Percentiles rank a stretch among this genome's conserved stretches.
These are phyloP conservation scores for Arabidopsis hybrid DNA, from an alignment of 441 rosid species.

Conservation along the genomic window DNA sequence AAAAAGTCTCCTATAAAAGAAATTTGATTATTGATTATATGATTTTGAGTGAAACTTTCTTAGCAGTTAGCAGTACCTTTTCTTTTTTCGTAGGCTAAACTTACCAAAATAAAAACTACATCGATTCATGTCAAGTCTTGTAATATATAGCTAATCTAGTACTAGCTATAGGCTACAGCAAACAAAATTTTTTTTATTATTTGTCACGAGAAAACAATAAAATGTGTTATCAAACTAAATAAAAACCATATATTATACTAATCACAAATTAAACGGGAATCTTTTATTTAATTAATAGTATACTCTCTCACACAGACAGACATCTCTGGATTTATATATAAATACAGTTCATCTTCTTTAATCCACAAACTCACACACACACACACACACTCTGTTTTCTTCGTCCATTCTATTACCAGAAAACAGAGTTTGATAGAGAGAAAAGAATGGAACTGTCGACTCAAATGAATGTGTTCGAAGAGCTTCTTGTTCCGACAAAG, in stretches of 20 bases:
- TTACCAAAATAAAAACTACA: slow-evolving; percentile 8
- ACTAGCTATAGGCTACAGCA: slow-evolving; percentile 25
- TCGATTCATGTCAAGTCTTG: slow-evolving; percentile 34
- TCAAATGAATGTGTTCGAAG: slow-evolving; percentile 46
- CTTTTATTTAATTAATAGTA: slow-evolving; percentile 21
- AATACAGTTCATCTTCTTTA: slow-evolving; percentile 42
- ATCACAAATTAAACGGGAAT: slow-evolving; percentile 18
- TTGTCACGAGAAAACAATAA: slow-evolving; percentile 44
- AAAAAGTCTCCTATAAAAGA: neutral
- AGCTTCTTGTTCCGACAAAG: slow-evolving; percentile 58
- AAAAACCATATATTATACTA: slow-evolving; percentile 11
- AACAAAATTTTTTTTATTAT: slow-evolving; percentile 29
- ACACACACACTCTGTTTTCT: slow-evolving; percentile 24
- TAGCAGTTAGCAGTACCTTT: neutral
- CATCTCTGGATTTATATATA: slow-evolving; percentile 40
- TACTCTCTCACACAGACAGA: slow-evolving; percentile 4
- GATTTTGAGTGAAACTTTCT: slow-evolving; percentile 8
- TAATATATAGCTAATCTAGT: slow-evolving; percentile 19
- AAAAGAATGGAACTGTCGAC: slow-evolving; percentile 40
- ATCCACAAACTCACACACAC: slow-evolving; percentile 32
- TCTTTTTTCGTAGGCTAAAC: neutral
- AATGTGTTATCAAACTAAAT: slow-evolving; percentile 24
- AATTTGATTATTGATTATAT: neutral
- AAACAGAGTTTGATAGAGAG: neutral
- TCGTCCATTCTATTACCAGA: neutral